Evolutionary conservation across 371 early-diverging fungal genomes (phyloP).

Genomic region (Mortierella sp.): DNA sequence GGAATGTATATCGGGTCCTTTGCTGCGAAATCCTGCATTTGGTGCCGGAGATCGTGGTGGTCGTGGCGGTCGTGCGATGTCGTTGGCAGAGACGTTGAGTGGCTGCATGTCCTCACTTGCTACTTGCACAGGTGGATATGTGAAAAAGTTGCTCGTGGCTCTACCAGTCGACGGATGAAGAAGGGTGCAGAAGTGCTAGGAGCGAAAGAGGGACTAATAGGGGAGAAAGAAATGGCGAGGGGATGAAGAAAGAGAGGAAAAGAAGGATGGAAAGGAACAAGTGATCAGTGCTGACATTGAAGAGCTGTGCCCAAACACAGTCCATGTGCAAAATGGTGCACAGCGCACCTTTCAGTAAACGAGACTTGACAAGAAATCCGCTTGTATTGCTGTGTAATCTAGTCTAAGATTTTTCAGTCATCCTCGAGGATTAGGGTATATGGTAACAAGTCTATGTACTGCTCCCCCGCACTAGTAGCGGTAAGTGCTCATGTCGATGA

Average conservation of each 20-base stretch:
- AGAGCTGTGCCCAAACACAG: not conserved
- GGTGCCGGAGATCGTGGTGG: constrained; percentile 26
- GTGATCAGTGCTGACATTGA: not conserved
- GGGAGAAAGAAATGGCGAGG: no score
- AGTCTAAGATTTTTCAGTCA: no score
- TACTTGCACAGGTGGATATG: no score
- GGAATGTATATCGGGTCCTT: constrained; percentile 63
- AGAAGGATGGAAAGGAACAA: not conserved
- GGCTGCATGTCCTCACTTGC: constrained; percentile 1
- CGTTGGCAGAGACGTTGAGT: constrained; percentile 1
- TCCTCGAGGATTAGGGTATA: no score
- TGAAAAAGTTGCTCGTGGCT: no score
- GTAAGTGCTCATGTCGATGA: constrained; percentile 38
- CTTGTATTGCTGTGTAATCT: no score
- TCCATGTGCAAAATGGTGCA: no score
- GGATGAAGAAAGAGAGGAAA: not conserved
- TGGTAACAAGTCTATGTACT: not conserved
- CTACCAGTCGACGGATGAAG: no score
- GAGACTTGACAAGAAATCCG: no score
- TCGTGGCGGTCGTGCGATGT: constrained; percentile 29
- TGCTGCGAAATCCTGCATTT: constrained; percentile 33
- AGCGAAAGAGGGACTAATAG: no score
- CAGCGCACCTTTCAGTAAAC: no score
- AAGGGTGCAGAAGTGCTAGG: not conserved
- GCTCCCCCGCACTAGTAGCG: constrained; percentile 14